phyloP scores from a whole-genome alignment of 1,139 yeast species.

The Geotrichum aggregatum region DNA sequence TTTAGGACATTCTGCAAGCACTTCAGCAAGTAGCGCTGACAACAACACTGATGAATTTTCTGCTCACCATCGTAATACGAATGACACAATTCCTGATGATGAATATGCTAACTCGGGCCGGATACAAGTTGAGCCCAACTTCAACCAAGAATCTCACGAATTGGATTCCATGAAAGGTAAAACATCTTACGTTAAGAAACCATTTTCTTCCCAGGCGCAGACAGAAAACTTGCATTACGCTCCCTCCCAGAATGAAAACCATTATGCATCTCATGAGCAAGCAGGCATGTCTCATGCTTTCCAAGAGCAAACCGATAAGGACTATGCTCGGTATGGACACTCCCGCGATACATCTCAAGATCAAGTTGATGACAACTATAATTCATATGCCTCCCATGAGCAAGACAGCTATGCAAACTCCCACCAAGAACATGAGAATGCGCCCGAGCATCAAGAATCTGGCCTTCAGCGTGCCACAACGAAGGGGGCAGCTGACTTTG shows the following conservation, averaged over 20 bases:
- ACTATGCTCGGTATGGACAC: too few relatives aligned
- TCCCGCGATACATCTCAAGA: background rate
- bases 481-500: conserved; percentile 26
- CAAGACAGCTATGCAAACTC: background rate
- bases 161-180: background rate
- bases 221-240: too few relatives aligned
- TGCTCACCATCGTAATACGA: background rate
- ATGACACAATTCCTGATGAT: conserved; percentile 7
- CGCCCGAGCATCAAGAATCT: background rate
- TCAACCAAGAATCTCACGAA: conserved; percentile 9
- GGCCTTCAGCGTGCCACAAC: background rate
- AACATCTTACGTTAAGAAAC: background rate
- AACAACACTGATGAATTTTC: background rate
- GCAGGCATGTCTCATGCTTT: background rate
- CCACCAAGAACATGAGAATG: background rate
- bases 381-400: background rate
- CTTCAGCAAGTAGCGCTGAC: conserved; percentile 3
- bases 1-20: background rate
- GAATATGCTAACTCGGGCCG: conserved; percentile 17
- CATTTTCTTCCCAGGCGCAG: background rate
- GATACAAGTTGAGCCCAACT: conserved; percentile 2
- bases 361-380: background rate
- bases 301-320: background rate
- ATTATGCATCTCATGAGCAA: background rate
- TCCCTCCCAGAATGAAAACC: background rate